phyloP scores from a whole-genome alignment of 2,329 filamentous ascomycete genomes.

The Botrytis elliptica region DNA sequence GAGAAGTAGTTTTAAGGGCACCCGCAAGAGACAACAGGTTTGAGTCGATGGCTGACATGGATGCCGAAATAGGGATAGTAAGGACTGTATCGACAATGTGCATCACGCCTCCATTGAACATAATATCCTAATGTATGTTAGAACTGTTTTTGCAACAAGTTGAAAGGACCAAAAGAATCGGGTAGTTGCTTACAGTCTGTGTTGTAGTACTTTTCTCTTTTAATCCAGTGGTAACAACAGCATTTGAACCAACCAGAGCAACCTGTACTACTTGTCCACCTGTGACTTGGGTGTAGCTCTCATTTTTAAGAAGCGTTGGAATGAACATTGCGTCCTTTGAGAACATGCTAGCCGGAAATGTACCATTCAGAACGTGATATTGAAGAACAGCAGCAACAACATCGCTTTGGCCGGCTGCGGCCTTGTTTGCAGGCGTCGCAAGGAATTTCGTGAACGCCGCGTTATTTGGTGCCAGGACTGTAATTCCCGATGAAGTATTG shows the following conservation, averaged over 20 bases:
- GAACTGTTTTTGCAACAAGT: constrained; percentile 43
- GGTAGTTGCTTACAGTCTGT: constrained; percentile 44
- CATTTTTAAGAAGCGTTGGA: constrained; percentile 46
- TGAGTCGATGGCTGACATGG: constrained; percentile 41
- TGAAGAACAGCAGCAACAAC: constrained; percentile 41
- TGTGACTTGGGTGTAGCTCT: constrained; percentile 49
- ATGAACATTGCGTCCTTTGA: constrained; percentile 44
- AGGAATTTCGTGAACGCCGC: constrained; percentile 43
- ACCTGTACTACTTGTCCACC: constrained; percentile 48
- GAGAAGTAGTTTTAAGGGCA: constrained; percentile 38
- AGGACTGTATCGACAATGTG: constrained; percentile 54
- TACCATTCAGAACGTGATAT: constrained; percentile 41
- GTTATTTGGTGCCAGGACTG: constrained; percentile 42
- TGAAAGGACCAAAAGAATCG: constrained; percentile 33
- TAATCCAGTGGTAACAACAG: constrained; percentile 18
- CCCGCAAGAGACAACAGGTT: constrained; percentile 43
- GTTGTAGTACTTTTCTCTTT: constrained; percentile 38
- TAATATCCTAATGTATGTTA: constrained; percentile 43
- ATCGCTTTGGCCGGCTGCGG: constrained; percentile 40
- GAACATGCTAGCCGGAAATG: constrained; percentile 33
- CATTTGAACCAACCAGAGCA: constrained; percentile 10
- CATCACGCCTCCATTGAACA: constrained; percentile 50
- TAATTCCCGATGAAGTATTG: constrained; percentile 14
- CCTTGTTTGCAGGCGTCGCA: constrained; percentile 35
- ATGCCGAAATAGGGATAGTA: constrained; percentile 46